phyloP scores from a whole-genome alignment of 2,329 filamentous ascomycete genomes.

The Phyllosticta capitalensis region DNA sequence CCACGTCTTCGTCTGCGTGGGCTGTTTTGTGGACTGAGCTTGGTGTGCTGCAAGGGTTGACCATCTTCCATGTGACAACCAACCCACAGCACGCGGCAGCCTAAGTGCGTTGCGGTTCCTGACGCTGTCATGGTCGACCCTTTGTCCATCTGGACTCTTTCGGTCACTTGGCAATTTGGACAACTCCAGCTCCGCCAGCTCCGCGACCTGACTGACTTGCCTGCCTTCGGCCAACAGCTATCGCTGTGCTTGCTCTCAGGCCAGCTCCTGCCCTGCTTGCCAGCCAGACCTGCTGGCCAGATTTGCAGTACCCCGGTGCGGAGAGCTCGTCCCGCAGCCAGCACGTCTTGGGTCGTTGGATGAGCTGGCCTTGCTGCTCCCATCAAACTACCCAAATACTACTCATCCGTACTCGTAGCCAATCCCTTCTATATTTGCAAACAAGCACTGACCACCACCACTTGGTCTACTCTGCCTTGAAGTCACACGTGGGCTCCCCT shows the following conservation, averaged over 20 bases:
- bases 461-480: not conserved
- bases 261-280: not conserved
- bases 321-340: too few relatives aligned
- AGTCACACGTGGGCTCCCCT: not conserved
- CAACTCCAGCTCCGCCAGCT: not conserved
- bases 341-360: too few relatives aligned
- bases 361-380: not conserved
- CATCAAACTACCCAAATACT: not conserved
- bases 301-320: too few relatives aligned
- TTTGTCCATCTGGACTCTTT: not conserved
- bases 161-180: not conserved
- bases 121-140: not conserved
- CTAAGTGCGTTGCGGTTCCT: not conserved
- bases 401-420: too few relatives aligned
- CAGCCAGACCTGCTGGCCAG: not conserved
- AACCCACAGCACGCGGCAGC: not conserved
- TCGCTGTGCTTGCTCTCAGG: not conserved
- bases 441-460: not conserved
- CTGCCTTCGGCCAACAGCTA: not conserved
- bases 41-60: not conserved
- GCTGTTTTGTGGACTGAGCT: too few relatives aligned
- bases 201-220: not conserved
- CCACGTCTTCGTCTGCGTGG: not conserved
- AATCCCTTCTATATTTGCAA: conserved; percentile 7
- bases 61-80: not conserved